Evolutionary conservation across 305 asterid species (phyloP).

Genomic region (Rubia tinctorum): DNA sequence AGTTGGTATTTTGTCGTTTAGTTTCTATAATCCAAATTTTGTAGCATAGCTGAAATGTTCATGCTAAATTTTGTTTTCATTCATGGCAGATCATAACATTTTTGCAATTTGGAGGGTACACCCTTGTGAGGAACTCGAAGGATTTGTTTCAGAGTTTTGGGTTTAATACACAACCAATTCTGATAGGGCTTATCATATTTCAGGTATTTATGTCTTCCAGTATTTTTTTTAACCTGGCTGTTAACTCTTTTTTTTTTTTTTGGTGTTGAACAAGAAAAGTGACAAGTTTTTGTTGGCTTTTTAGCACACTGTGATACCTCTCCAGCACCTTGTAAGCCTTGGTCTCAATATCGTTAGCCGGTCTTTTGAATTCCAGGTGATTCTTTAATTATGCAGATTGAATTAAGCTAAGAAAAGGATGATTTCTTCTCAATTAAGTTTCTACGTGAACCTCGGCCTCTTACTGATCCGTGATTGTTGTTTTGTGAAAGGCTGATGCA

Average conservation of each 20-base stretch:
- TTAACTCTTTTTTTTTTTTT: background rate
- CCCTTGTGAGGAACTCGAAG: constrained; percentile 91
- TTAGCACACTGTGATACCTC: constrained; percentile 97
- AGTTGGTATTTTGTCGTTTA: background rate
- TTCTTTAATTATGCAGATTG: constrained; percentile 11
- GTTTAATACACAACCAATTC: constrained; percentile 96
- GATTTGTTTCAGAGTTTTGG: constrained; percentile 97
- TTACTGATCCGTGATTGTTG: constrained; percentile 9
- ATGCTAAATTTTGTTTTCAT: constrained; percentile 8
- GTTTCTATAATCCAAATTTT: background rate
- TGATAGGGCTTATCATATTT: constrained; percentile 91
- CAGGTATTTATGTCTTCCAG: constrained; percentile 49
- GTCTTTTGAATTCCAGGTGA: constrained; percentile 96
- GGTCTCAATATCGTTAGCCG: constrained; percentile 93
- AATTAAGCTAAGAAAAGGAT: background rate
- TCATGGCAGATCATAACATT: constrained; percentile 77
- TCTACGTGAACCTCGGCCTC: constrained; percentile 3
- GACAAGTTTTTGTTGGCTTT: constrained; percentile 29
- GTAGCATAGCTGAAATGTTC: background rate
- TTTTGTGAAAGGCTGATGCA: constrained; percentile 72
- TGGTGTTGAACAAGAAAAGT: no score
- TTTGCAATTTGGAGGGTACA: constrained; percentile 95
- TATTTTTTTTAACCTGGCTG: background rate
- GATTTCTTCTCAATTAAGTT: background rate
- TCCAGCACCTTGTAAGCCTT: constrained; percentile 89